Evolutionary conservation across 495 filamentous ascomycete genomes (phyloP), one percentile per base, ranked within the genome.

Genomic region (Penicillium daleae): DNA sequence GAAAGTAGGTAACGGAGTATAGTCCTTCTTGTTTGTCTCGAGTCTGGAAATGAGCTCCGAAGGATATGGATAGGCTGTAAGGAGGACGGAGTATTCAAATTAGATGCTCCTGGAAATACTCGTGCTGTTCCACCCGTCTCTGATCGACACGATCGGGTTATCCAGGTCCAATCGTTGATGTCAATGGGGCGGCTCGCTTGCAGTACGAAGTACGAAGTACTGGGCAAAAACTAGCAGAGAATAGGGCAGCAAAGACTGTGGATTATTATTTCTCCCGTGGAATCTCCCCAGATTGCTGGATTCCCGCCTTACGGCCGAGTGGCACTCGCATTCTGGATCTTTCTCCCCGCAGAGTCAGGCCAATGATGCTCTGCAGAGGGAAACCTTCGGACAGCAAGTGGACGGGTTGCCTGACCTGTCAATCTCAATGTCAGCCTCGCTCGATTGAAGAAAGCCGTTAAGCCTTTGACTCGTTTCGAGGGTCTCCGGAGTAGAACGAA

Each of bases 381-480:
- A 12, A 29, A 24, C 22, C 44, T 48, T 9, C 44, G 15, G 44
- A 42, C 40, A 42, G 5, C 6, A 21, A 9, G 37, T 2, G 35
- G n/a, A 42, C 6, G 40, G 40, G 6, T 35, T 35, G 39, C 3
- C 5, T 26, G 44, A 24, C 44, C n/a, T n/a, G n/a, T n/a, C n/a
- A n/a, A n/a, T n/a, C n/a, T n/a, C n/a, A 22, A 46, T 12, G 9
- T 3, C 10, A 46, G 42, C 40, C 44, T 48, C 44, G 46, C 12
- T n/a, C 46, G 7, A 26, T 29, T 50, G 46, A 27, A 26, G 46
- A 50, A 49, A 50, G 46, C 46, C 46, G 24, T 50, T 49, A 29
- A 50, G 2, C 46, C 46, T 6, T 29, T 7, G 46, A 12, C 21
- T 26, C 15, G 1, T 4, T 24, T n/a, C n/a, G n/a, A n/a, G 4